phyloP scores from a whole-genome alignment of 108 stramenopile genomes.

The Nitzschia sp. region DNA sequence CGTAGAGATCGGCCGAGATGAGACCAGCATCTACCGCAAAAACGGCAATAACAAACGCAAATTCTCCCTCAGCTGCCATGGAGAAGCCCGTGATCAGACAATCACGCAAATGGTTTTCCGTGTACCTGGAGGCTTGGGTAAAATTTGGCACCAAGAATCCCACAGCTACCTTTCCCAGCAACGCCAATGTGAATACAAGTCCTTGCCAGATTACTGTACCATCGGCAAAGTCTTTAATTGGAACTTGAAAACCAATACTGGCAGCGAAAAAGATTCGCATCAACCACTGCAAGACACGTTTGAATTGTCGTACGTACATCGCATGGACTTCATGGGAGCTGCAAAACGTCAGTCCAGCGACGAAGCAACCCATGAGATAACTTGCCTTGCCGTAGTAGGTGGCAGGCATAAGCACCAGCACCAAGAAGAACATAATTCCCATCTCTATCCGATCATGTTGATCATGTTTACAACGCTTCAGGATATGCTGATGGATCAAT shows the following conservation, averaged over 20 bases:
- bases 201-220: conserved; percentile 68
- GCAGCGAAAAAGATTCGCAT: conserved; percentile 88
- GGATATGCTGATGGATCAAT: conserved; percentile 46
- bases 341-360: conserved; percentile 81
- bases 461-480: conserved; percentile 26
- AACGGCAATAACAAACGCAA: conserved; percentile 81
- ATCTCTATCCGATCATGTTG: conserved; percentile 52
- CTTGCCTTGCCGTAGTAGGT: conserved; percentile 54
- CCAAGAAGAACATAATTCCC: conserved; percentile 54
- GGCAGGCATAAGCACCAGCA: conserved; percentile 59
- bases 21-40: conserved; percentile 55
- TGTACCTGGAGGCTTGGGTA: conserved; percentile 47
- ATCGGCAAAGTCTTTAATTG: conserved; percentile 65
- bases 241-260: conserved; percentile 75
- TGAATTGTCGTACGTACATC: conserved; percentile 72
- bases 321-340: conserved; percentile 54
- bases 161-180: conserved; percentile 69
- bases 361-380: conserved; percentile 59
- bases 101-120: conserved; percentile 54
- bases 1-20: conserved; percentile 57
- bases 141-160: conserved; percentile 84
- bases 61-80: conserved; percentile 82
- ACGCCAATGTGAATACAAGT: conserved; percentile 55
- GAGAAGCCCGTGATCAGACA: conserved; percentile 67
- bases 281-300: conserved; percentile 79